Percentiles rank a stretch among this genome's conserved stretches.
phyloP scores from a whole-genome alignment of 805 yeast species.

The Barnettozyma sp. region DNA sequence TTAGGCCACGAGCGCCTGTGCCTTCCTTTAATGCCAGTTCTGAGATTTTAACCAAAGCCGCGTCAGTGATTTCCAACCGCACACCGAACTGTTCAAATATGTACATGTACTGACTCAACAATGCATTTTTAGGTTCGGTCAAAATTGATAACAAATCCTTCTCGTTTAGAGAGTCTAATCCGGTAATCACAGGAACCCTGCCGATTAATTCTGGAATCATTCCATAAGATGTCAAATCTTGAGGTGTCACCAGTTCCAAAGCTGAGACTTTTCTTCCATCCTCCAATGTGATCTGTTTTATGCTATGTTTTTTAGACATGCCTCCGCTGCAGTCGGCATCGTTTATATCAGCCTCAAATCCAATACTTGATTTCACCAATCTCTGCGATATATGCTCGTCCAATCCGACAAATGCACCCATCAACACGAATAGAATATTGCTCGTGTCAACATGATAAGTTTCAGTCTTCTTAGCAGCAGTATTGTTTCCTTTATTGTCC shows the following conservation, averaged over 20 bases:
- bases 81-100: conserved; percentile 49
- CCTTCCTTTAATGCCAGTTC: conserved; percentile 42
- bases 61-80: conserved; percentile 39
- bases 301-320: conserved; percentile 19
- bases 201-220: conserved; percentile 56
- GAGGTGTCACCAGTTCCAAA: conserved; percentile 40
- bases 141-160: conserved; percentile 42
- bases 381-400: conserved; percentile 42
- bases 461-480: conserved; percentile 33
- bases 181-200: conserved; percentile 48
- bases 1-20: conserved; percentile 56
- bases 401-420: conserved; percentile 59
- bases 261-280: conserved; percentile 36
- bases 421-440: conserved; percentile 46
- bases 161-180: conserved; percentile 39
- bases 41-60: conserved; percentile 44
- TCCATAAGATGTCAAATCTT: conserved; percentile 46
- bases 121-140: conserved; percentile 49
- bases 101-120: conserved; percentile 46
- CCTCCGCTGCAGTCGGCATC: conserved; percentile 6
- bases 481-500: conserved; percentile 26
- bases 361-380: conserved; percentile 24
- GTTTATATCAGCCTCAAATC: conserved; percentile 19
- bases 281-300: conserved; percentile 31
- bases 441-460: conserved; percentile 46